Base-by-base conservation (phyloP, 176 grass and related monocot genomes). In the Rhynchospora breviuscula region DNA sequence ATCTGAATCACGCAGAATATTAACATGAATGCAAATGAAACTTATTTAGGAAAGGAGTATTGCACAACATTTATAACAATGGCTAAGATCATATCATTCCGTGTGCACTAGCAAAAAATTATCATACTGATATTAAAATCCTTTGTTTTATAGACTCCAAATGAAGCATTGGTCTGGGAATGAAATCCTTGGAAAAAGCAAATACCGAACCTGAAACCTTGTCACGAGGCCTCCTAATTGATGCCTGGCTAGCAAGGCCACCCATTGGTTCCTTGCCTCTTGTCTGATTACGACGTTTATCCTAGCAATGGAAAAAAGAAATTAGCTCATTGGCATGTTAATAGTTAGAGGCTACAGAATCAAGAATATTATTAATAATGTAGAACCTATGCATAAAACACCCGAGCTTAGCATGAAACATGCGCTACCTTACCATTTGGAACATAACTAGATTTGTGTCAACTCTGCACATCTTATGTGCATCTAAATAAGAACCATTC, bases 1-100 rank as follows among this genome's bases (percentile, higher is more conserved):
- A 60, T 84, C 86, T 88, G 80, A 84, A 88, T 79, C 56, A 79
- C 21, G 45, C 31, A 52, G 73, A 1, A 61, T 33, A 84, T 43
- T 31, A 4, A 78, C 29, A 19, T 79, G 75, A 46, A 75, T 25
- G 79, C 5, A 78, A 10, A 26, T n/a, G 68, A 68, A 67, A 72
- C 15, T 23, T 23, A 33, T 21, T 8, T 29, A 56, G 17, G 7
- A 46, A 18, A 43, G 14, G 3, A 7, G 40, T 40, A 68, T 33
- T 29, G 29, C 18, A 59, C 57, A 40, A 19, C 57, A 59, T 18
- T 15, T 68, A 18, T 40, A 71, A 69, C 35, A 69, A 19, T 71
- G 18, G 40, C 66, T 69, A n/a, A 3, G 3, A 71, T 71, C 8
- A 9, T 46, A 69, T n/a, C 40, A 71, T 70, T 45, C 35, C 7